Conservation (phyloP, 306 rosid species). For the Dalbergia oliveri region DNA sequence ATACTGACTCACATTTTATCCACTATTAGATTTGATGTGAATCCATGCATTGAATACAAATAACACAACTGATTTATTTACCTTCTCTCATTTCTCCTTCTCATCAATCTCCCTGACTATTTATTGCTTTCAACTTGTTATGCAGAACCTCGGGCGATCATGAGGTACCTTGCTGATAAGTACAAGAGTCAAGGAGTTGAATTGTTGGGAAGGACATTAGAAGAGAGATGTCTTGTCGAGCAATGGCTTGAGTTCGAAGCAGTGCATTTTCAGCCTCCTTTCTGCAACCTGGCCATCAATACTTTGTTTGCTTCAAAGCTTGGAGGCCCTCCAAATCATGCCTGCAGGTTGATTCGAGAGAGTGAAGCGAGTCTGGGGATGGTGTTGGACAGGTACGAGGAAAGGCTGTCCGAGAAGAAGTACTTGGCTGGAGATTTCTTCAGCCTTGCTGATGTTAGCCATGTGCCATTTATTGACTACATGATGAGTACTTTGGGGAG, state of each 20-base stretch:
- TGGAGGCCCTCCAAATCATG: constrained; percentile 42
- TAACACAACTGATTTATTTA: too few relatives aligned
- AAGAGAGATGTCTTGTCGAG: constrained; percentile 61
- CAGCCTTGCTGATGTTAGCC: constrained; percentile 66
- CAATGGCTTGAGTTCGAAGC: constrained; percentile 71
- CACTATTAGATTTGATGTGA: too few relatives aligned
- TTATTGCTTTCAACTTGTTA: neutral
- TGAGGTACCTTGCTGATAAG: constrained; percentile 60
- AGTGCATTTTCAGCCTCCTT: constrained; percentile 37
- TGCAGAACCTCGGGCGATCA: constrained; percentile 62
- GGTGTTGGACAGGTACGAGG: constrained; percentile 63
- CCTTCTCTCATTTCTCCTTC: too few relatives aligned
- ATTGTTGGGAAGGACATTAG: constrained; percentile 55
- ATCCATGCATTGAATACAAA: too few relatives aligned
- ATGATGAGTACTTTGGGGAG: constrained; percentile 52
- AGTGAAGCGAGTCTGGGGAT: constrained; percentile 54
- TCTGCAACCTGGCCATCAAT: constrained; percentile 22
- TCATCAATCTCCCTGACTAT: neutral
- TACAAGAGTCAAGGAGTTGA: constrained; percentile 56
- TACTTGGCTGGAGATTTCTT: constrained; percentile 68
- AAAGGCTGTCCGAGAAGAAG: constrained; percentile 61
- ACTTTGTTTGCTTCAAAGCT: neutral
- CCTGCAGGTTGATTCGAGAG: constrained; percentile 52
- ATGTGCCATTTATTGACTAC: constrained; percentile 55
- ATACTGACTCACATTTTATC: too few relatives aligned